Conservation (phyloP, 1,284 basidiomycete genomes). For the Blastosporella zonata region DNA sequence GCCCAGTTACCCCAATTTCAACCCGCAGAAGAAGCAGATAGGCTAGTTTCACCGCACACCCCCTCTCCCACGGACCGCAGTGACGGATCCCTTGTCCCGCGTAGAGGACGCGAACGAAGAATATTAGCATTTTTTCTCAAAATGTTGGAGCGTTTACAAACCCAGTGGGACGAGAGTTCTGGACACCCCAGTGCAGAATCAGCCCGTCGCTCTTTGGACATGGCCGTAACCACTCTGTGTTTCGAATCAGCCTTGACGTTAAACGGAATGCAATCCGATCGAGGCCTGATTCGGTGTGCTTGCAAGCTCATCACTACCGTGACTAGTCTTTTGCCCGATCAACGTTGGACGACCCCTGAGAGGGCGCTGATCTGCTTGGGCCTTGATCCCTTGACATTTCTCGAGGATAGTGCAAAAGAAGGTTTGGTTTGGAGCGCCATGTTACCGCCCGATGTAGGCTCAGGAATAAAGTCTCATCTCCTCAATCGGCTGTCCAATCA, state of each 20-base stretch:
- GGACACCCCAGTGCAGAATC: slow-evolving; percentile 53
- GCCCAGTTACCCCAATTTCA: slow-evolving; percentile 54
- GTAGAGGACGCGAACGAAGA: slow-evolving; percentile 57
- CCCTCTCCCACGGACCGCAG: slow-evolving; percentile 5
- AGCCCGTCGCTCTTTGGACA: slow-evolving; percentile 65
- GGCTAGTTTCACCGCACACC: background rate
- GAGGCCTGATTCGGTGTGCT: slow-evolving; percentile 59
- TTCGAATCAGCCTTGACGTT: slow-evolving; percentile 67
- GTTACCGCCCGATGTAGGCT: slow-evolving; percentile 56
- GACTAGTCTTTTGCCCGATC: slow-evolving; percentile 38
- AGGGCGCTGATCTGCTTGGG: slow-evolving; percentile 59
- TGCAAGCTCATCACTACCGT: slow-evolving; percentile 52
- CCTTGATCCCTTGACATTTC: slow-evolving; percentile 58
- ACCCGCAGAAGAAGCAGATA: slow-evolving; percentile 5
- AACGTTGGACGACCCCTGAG: slow-evolving; percentile 59
- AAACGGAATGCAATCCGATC: slow-evolving; percentile 60
- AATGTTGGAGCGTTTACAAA: slow-evolving; percentile 48
- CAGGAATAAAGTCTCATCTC: slow-evolving; percentile 62
- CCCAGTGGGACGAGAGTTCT: slow-evolving; percentile 48
- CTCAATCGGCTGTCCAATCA: slow-evolving; percentile 37
- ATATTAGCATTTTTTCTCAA: slow-evolving; percentile 64
- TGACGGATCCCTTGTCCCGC: slow-evolving; percentile 37
- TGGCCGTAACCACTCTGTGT: slow-evolving; percentile 58
- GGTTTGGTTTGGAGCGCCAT: slow-evolving; percentile 51
- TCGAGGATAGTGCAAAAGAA: slow-evolving; percentile 23